Conservation (phyloP, 2,329 filamentous ascomycete species). For the Pseudogymnoascus sp. region DNA sequence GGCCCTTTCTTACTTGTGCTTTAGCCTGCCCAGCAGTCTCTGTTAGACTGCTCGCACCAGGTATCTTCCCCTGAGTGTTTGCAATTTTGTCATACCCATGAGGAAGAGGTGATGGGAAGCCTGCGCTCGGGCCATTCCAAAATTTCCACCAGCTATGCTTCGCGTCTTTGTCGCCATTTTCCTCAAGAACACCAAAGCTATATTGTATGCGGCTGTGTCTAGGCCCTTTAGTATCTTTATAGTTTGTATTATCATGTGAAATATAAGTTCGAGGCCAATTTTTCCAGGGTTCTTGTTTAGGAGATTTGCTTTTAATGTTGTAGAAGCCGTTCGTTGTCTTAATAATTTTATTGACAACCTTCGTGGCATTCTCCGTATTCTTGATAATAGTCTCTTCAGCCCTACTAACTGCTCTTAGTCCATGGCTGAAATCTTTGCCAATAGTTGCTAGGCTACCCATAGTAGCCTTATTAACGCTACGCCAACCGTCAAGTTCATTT, state of each 20-base stretch:
- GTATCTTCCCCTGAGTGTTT: neutral
- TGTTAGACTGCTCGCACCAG: neutral
- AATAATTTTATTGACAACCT: slow-evolving; percentile 44
- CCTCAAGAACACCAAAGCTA: neutral
- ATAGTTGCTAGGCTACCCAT: slow-evolving; percentile 21
- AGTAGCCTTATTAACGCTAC: slow-evolving; percentile 10
- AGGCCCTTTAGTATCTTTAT: neutral
- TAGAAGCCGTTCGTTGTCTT: slow-evolving; percentile 42
- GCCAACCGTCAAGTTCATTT: slow-evolving; percentile 15
- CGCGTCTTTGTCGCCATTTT: neutral
- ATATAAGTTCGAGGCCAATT: neutral
- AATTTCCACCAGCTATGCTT: slow-evolving; percentile 5
- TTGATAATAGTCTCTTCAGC: slow-evolving; percentile 38
- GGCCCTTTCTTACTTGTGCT: neutral
- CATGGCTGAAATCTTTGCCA: slow-evolving; percentile 23
- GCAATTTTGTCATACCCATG: neutral
- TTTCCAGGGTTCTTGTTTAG: neutral
- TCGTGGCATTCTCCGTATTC: slow-evolving; percentile 40
- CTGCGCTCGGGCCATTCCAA: neutral
- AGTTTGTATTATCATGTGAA: neutral
- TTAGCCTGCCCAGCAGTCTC: neutral
- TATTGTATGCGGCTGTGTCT: neutral
- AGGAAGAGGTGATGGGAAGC: neutral
- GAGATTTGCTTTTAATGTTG: slow-evolving; percentile 17
- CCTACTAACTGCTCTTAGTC: slow-evolving; percentile 29